Evolutionary conservation across 2,329 filamentous ascomycete species (phyloP).

Genomic region (Colletotrichum neosansevieriae): DNA sequence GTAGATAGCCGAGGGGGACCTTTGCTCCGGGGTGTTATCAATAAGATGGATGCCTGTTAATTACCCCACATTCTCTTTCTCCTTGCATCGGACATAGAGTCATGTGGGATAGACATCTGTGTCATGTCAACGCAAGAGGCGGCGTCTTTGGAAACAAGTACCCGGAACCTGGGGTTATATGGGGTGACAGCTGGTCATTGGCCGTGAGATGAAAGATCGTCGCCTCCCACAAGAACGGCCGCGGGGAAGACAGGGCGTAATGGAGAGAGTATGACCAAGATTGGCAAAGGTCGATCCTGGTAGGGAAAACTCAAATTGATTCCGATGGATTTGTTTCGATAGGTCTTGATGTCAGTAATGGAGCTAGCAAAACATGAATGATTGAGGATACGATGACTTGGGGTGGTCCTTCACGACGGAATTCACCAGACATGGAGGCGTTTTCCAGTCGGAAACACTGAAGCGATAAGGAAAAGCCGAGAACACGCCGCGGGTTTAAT

Average conservation of each 20-base stretch:
- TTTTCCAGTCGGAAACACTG: neutral
- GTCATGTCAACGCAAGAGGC: conserved; percentile 20
- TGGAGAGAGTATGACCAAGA: neutral
- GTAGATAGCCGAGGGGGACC: conserved; percentile 9
- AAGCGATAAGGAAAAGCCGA: neutral
- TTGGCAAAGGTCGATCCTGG: neutral
- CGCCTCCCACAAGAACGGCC: neutral
- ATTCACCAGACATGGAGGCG: neutral
- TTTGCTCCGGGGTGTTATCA: conserved; percentile 14
- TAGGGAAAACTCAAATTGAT: too few relatives aligned
- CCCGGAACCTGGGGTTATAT: neutral
- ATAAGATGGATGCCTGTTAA: conserved; percentile 6
- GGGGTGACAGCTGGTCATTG: neutral
- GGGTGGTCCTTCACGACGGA: too few relatives aligned
- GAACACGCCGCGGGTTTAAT: neutral
- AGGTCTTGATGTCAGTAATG: too few relatives aligned
- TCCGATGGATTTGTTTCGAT: too few relatives aligned
- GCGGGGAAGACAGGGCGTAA: neutral
- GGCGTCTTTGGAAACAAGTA: neutral
- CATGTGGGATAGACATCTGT: conserved; percentile 1
- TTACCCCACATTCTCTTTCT: conserved; percentile 17
- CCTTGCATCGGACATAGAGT: conserved; percentile 4
- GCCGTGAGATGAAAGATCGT: conserved; percentile 3
- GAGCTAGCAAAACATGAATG: too few relatives aligned
- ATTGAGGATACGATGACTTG: too few relatives aligned